Evolutionary conservation across 495 filamentous ascomycete genomes (phyloP), one percentile per base, ranked within the genome.

Genomic region (Endocarpon pusillum): DNA sequence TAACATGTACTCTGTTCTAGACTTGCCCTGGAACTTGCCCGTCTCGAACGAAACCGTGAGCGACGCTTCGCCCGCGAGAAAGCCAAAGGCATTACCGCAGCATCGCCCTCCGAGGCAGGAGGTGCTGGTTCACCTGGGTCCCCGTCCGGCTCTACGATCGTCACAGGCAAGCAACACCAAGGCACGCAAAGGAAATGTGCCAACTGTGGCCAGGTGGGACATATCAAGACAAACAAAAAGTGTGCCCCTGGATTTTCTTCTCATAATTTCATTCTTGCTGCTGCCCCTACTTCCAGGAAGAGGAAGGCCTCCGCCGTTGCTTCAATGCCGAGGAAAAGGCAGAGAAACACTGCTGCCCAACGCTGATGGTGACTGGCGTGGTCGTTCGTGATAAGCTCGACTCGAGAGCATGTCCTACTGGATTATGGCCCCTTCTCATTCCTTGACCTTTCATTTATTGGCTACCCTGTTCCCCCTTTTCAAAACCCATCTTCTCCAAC

Each of bases 211-310:
- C 76, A 85, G 46, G 76, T 86, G 15, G 89, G 89, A 17, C 89
- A 99, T 47, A 99, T 99, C 66, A 92, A 92, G 56, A 94, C 86
- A n/a, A 94, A 94, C 62, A 89, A 93, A 64, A 94, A 87, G 79
- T 86, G 62, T 52, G 60, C 46, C 21, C 11, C 15, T 20, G 39
- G 26, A 21, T 25, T 7, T 11, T 21, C 18, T 20, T 7, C 38
- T 32, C 16, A 37, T 23, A 19, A 7, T 4, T 5, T 19, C 4
- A 11, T 11, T 37, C n/a, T 33, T 8, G 11, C 5, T 37, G 16
- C 24, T 4, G 14, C 5, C 18, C 5, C 17, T 5, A 32, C 17
- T 11, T 16, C 14, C 14, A 21, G 3, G 4, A 4, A n/a, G n/a
- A n/a, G n/a, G n/a, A n/a, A n/a, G n/a, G n/a, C n/a, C n/a, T n/a